These are phyloP conservation scores for Cutaneotrichosporon cyanovorans DNA, from an alignment of 1,284 basidiomycete genomes.

Conservation along the genomic window DNA sequence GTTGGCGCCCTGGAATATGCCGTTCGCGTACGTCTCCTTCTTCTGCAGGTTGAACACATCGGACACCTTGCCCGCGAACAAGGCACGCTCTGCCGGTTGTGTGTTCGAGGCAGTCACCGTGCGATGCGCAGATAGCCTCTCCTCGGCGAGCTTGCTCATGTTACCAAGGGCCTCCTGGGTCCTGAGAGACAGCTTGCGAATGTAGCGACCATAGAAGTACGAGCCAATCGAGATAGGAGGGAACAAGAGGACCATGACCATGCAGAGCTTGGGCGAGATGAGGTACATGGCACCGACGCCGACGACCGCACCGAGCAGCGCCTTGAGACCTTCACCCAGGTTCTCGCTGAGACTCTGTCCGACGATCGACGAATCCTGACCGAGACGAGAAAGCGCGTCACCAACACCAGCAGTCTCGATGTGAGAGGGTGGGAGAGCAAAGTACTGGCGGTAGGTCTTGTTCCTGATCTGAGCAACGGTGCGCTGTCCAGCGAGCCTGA, in stretches of 20 bases:
- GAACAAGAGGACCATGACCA: conserved; percentile 41
- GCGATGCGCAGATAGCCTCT: conserved; percentile 41
- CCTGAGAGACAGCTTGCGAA: conserved; percentile 38
- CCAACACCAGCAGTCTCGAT: conserved; percentile 42
- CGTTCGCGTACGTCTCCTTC: conserved; percentile 43
- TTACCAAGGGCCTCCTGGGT: conserved; percentile 44
- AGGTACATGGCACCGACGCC: conserved; percentile 42
- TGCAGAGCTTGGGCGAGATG: conserved; percentile 40
- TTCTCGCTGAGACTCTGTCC: conserved; percentile 42
- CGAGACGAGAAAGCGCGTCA: conserved; percentile 41
- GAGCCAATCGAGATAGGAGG: conserved; percentile 44
- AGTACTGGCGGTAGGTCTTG: conserved; percentile 42
- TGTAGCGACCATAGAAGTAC: conserved; percentile 43
- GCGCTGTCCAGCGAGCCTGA: conserved; percentile 41
- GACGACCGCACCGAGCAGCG: conserved; percentile 37
- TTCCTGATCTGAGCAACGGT: conserved; percentile 41
- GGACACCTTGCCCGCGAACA: conserved; percentile 36
- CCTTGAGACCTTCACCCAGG: conserved; percentile 43
- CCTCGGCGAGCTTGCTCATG: conserved; percentile 43
- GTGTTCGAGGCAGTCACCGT: conserved; percentile 43
- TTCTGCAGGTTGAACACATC: conserved; percentile 40
- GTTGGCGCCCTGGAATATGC: conserved; percentile 41
- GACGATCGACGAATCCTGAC: conserved; percentile 43
- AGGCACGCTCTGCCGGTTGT: conserved; percentile 30
- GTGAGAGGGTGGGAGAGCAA: conserved; percentile 40